Percentiles rank a stretch among this genome's conserved stretches.
phyloP scores from a whole-genome alignment of 2,329 filamentous ascomycete species.

The Arthrobotrys conoides region DNA sequence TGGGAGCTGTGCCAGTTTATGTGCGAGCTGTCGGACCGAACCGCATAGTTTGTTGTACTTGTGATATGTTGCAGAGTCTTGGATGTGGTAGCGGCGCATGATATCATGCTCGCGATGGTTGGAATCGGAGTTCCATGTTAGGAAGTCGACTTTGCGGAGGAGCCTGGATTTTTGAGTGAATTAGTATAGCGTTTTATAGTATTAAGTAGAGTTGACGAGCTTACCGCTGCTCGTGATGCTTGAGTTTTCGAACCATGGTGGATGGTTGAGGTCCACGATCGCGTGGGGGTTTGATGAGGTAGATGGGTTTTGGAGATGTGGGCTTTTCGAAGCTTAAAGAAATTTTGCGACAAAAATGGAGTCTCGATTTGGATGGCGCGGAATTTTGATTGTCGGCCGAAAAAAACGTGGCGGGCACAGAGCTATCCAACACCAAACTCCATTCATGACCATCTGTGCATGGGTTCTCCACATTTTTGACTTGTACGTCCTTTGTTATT shows the following conservation, averaged over 20 bases:
- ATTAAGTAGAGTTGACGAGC: constrained; percentile 48
- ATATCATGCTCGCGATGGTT: constrained; percentile 86
- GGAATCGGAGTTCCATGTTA: constrained; percentile 90
- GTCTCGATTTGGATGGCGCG: neutral
- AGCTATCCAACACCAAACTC: constrained; percentile 47
- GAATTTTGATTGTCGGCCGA: constrained; percentile 37
- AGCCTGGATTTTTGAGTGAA: constrained; percentile 70
- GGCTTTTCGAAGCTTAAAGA: constrained; percentile 28
- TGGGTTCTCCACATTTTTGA: constrained; percentile 21
- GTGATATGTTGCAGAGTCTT: constrained; percentile 87
- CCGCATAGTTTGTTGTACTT: constrained; percentile 78
- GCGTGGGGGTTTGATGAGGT: constrained; percentile 8
- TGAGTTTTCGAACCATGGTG: constrained; percentile 92
- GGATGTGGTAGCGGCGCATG: constrained; percentile 88
- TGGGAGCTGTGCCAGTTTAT: constrained; percentile 86
- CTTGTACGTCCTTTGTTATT: neutral
- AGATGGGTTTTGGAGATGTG: constrained; percentile 10
- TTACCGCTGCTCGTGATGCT: constrained; percentile 92
- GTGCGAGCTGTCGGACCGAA: constrained; percentile 89
- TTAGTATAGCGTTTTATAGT: constrained; percentile 14
- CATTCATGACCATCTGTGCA: constrained; percentile 1
- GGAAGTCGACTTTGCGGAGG: constrained; percentile 91
- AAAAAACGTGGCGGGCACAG: constrained; percentile 39
- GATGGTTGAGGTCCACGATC: constrained; percentile 13
- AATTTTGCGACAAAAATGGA: constrained; percentile 43